These are phyloP conservation scores for Pseudogymnoascus sp. DNA, from an alignment of 2,329 filamentous ascomycete genomes.

Conservation along the genomic window DNA sequence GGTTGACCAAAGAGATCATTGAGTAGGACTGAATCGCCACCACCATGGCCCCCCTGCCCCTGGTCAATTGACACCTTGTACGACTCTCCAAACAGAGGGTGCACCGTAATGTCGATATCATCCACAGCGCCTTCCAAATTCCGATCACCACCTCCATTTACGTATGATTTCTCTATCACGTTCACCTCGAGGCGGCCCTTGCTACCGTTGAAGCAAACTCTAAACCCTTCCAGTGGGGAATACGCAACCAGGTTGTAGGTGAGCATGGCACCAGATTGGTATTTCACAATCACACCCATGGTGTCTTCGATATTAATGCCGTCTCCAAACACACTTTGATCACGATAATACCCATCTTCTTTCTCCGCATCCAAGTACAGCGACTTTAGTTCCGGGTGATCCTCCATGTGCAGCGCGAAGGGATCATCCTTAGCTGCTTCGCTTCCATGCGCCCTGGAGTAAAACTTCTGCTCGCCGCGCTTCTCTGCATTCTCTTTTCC, in stretches of 20 bases:
- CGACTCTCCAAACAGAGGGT: slow-evolving; percentile 49
- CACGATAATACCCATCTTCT: slow-evolving; percentile 52
- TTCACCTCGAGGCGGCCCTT: slow-evolving; percentile 51
- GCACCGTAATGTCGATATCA: slow-evolving; percentile 38
- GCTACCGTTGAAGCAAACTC: slow-evolving; percentile 49
- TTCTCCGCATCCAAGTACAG: slow-evolving; percentile 56
- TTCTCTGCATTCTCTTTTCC: slow-evolving; percentile 51
- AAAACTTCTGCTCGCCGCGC: slow-evolving; percentile 43
- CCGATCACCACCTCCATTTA: slow-evolving; percentile 52
- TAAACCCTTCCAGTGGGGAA: slow-evolving; percentile 53
- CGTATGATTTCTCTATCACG: slow-evolving; percentile 54
- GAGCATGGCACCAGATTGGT: slow-evolving; percentile 46
- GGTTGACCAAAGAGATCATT: slow-evolving; percentile 49
- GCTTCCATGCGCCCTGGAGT: slow-evolving; percentile 42
- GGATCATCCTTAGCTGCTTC: slow-evolving; percentile 44
- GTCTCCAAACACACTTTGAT: slow-evolving; percentile 54
- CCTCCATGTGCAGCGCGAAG: slow-evolving; percentile 48
- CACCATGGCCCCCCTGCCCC: slow-evolving; percentile 48
- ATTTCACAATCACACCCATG: slow-evolving; percentile 51
- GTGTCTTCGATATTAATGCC: slow-evolving; percentile 58
- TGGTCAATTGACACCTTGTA: slow-evolving; percentile 43
- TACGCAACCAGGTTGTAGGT: slow-evolving; percentile 54
- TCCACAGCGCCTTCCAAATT: slow-evolving; percentile 45
- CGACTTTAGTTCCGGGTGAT: slow-evolving; percentile 44
- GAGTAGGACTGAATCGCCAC: slow-evolving; percentile 48